Evolutionary conservation across 148 eudicot species (phyloP), one percentile per base, ranked within the genome.

Genomic region (Heliosperma pusillum): DNA sequence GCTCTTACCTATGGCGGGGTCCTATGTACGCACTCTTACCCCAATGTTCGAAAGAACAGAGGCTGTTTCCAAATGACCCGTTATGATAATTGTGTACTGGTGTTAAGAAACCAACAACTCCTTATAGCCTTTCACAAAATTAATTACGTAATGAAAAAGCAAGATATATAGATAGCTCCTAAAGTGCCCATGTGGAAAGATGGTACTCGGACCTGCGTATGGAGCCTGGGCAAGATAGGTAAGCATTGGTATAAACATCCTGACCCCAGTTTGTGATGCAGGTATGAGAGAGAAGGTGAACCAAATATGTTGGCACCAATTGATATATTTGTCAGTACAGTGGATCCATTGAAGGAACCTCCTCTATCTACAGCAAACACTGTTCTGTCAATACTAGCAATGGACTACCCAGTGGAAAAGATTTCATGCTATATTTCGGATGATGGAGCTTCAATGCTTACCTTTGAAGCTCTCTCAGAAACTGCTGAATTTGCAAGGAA

Each of bases 391-490:
- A 95, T 95, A 63, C 78, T 95, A 56, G 97, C 97, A 61, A 88
- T 95, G 92, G 99, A 95, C 77, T 95, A 95, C 79, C 98, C 99
- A 12, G 90, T 95, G 7, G 96, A 95, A 60, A 95, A 95, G 77
- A 85, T 87, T 71, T 95, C 99, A 19, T 95, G 99, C 91, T 95
- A 92, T 80, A 85, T 95, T 58, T 95, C 99, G 58, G 99, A 95
- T 78, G 99, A 95, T 80, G 99, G 98, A 75, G 99, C 99, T 80
- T 90, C 97, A n/a, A 90, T 95, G 97, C 93, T 91, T 72, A 86
- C 96, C 73, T 95, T 95, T 73, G 99, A 95, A 86, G 87, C 96
- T 21, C 88, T 95, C 71, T 95, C 99, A 3, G 98, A 93, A 82
- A 91, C 98, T 13, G 98, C 98, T 67, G 98, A 93, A 74, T 93